These are phyloP conservation scores for Perilla frutescens DNA, from an alignment of 257 asterid species.

Conservation along the genomic window DNA sequence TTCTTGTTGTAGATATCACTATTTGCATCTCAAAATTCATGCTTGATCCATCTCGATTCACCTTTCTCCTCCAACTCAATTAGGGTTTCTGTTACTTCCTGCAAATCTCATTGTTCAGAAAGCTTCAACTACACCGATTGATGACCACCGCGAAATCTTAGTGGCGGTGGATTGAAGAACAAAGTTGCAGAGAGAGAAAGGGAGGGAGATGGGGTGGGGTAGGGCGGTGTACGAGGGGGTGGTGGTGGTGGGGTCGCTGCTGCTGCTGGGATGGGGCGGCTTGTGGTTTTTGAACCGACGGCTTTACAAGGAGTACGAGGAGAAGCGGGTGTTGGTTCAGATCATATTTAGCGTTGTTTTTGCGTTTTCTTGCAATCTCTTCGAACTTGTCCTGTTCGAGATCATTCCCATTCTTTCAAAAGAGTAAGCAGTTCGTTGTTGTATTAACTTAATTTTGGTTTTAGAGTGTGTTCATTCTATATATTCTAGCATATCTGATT, in stretches of 20 bases:
- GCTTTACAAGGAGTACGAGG: constrained; percentile 96
- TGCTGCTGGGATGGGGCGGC: constrained; percentile 88
- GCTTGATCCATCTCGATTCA: constrained; percentile 31
- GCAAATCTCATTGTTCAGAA: constrained; percentile 23
- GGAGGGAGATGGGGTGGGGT: constrained; percentile 79
- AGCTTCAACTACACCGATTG: constrained; percentile 23
- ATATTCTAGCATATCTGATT: background rate
- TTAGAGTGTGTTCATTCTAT: background rate
- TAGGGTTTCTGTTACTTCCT: constrained; percentile 37
- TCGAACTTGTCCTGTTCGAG: constrained; percentile 94
- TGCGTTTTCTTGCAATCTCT: constrained; percentile 95
- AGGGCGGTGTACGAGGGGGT: constrained; percentile 68
- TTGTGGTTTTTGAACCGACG: constrained; percentile 91
- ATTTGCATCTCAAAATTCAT: constrained; percentile 26
- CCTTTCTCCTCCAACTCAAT: constrained; percentile 13
- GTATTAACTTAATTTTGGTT: background rate
- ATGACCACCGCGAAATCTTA: constrained; percentile 32
- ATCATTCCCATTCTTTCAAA: constrained; percentile 88
- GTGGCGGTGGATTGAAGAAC: constrained; percentile 34
- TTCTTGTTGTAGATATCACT: constrained; percentile 8
- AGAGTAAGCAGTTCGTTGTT: constrained; percentile 53
- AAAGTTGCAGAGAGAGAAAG: constrained; percentile 30
- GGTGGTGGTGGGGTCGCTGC: constrained; percentile 78
- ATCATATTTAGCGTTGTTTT: constrained; percentile 95
- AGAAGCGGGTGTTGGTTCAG: constrained; percentile 92